Evolutionary conservation across 2,329 filamentous ascomycete genomes (phyloP), one percentile per base, ranked within the genome.

Genomic region (Pseudopithomyces maydicus): DNA sequence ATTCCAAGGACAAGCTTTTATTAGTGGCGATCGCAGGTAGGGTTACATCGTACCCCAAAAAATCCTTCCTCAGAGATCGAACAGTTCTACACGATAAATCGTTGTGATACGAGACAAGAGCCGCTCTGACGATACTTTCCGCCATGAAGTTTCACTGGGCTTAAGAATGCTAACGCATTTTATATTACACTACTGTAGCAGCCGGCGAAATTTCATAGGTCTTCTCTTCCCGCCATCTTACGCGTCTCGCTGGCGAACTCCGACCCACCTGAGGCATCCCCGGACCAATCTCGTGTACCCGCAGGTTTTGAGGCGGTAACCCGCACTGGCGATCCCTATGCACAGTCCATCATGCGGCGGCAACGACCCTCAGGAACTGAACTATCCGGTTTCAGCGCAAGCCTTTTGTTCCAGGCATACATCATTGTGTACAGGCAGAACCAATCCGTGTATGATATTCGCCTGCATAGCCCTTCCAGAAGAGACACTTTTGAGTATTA

Each of bases 331-430:
- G 38, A 58, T 56, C 57, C 36, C 48, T 41, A 58, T 58, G 43
- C 42, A 46, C 45, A 54, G 35, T 58, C 54, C 57, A 58, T 66
- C 42, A 71, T 68, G 64, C 66, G 51, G 59, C 36, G 52, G 29
- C 51, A 54, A 43, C 49, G 61, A 61, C 56, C 59, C 55, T 66
- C 65, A 71, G 71, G 70, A 72, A 68, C 57, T 38, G 45, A 15
- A 33, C 44, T 52, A 62, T 66, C 72, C 72, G 71, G 73, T 74
- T 75, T 75, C 72, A 74, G 62, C 47, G 52, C 55, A 41, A 60
- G 46, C 50, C 58, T 59, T 42, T 42, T 57, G 62, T 57, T 57
- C 62, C 62, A 50, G 54, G 41, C 46, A 52, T 56, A 54, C 52
- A 60, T 49, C 48, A 39, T 57, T 55, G n/a, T 41, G 48, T 44